Evolutionary conservation across 1,284 basidiomycete genomes (phyloP).

Genomic region (Leccinum pachyderme): DNA sequence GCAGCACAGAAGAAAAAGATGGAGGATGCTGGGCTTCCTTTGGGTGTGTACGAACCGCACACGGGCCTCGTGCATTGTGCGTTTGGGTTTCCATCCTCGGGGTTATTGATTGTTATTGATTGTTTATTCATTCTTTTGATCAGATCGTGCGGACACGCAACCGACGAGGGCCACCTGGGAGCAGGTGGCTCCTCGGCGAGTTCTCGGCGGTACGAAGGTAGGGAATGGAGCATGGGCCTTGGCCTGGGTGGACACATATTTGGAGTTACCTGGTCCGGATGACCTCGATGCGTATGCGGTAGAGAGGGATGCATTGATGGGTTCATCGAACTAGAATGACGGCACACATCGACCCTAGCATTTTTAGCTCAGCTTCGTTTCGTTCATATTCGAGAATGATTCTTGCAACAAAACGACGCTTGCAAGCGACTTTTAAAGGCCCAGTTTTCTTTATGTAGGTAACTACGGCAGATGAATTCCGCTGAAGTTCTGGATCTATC

Average conservation of each 20-base stretch:
- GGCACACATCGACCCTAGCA: neutral
- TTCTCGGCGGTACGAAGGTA: conserved; percentile 69
- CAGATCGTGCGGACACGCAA: conserved; percentile 73
- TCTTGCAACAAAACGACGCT: too few relatives aligned
- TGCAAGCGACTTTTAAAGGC: too few relatives aligned
- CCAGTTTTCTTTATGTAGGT: too few relatives aligned
- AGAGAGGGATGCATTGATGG: conserved; percentile 22
- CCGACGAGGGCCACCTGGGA: conserved; percentile 67
- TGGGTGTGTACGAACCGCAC: conserved; percentile 75
- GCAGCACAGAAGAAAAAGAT: conserved; percentile 36
- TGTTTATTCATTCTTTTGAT: conserved; percentile 2
- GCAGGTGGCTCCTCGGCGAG: conserved; percentile 41
- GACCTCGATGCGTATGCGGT: conserved; percentile 17
- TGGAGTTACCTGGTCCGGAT: conserved; percentile 45
- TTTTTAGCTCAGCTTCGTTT: neutral
- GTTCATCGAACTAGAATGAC: conserved; percentile 12
- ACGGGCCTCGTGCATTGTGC: conserved; percentile 64
- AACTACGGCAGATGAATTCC: too few relatives aligned
- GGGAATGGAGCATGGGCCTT: conserved; percentile 77
- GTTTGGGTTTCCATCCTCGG: conserved; percentile 23
- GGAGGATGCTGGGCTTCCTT: conserved; percentile 40
- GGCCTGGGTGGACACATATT: conserved; percentile 72
- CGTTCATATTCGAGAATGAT: too few relatives aligned
- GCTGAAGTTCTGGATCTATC: too few relatives aligned
- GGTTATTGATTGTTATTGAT: conserved; percentile 5